Conservation (phyloP, 1,139 yeast species). For the Diutina catenulata region DNA sequence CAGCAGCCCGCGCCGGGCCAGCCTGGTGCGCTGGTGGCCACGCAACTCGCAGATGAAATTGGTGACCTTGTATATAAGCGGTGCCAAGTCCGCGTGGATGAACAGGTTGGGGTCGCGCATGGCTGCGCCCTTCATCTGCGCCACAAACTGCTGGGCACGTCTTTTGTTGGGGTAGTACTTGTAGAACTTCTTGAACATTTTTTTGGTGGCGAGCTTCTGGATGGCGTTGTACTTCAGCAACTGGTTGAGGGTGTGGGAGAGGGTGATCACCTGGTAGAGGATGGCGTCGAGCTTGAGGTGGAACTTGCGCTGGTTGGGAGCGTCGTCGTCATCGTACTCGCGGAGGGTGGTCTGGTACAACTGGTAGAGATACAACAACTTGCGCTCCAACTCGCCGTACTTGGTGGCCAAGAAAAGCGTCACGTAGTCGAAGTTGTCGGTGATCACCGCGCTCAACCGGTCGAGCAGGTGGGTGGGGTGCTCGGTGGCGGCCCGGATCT, state of each 20-base stretch:
- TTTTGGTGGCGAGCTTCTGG: slow-evolving; percentile 73
- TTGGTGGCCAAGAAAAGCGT: slow-evolving; percentile 56
- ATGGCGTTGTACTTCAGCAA: slow-evolving; percentile 64
- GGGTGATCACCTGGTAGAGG: slow-evolving; percentile 25
- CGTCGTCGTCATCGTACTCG: neutral
- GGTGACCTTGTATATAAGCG: neutral
- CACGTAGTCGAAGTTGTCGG: slow-evolving; percentile 39
- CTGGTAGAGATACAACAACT: slow-evolving; percentile 12
- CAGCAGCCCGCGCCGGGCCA: neutral
- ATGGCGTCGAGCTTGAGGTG: slow-evolving; percentile 15
- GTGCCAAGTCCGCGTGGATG: neutral
- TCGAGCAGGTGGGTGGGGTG: slow-evolving; percentile 11
- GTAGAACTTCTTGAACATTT: slow-evolving; percentile 67
- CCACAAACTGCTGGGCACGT: neutral
- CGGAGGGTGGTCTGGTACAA: slow-evolving; percentile 7
- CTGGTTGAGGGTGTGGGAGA: slow-evolving; percentile 50
- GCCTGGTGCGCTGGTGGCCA: neutral
- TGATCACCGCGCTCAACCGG: slow-evolving; percentile 20
- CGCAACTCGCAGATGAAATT: slow-evolving; percentile 1
- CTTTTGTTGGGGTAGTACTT: slow-evolving; percentile 38
- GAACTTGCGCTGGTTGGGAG: neutral
- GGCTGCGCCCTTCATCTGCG: neutral
- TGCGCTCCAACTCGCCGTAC: slow-evolving; percentile 43
- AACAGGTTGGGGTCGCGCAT: neutral
- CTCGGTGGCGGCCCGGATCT: slow-evolving; percentile 40